A percentile compares a stretch with the other conserved stretches of the same genome.
Evolutionary conservation across 345 rosid species (phyloP).

Genomic region (Raphanus sativus): DNA sequence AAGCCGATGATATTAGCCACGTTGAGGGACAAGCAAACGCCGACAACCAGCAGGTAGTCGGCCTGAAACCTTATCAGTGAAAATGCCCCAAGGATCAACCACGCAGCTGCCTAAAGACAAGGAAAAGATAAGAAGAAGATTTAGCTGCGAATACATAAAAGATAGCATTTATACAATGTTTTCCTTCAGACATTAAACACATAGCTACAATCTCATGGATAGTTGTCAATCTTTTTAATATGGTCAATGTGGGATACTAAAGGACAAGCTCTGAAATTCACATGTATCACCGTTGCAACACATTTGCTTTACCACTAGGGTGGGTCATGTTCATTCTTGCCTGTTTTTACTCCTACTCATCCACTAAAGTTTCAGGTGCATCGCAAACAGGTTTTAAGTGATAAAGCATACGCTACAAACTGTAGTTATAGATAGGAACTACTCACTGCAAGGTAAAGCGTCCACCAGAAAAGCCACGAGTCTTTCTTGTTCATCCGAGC

Average conservation of each 20-base stretch:
- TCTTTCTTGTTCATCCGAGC: constrained; percentile 69
- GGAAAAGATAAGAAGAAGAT: not conserved
- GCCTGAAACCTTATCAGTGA: constrained; percentile 62
- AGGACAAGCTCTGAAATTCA: not conserved
- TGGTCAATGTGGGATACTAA: not conserved
- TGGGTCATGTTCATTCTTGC: constrained; percentile 13
- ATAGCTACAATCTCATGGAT: constrained; percentile 18
- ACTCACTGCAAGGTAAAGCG: constrained; percentile 62
- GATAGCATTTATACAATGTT: not conserved
- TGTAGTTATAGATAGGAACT: not conserved
- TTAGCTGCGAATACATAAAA: not conserved
- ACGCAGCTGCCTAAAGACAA: constrained; percentile 50
- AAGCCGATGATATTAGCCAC: constrained; percentile 70
- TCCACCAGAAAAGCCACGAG: constrained; percentile 80
- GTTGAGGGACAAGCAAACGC: constrained; percentile 63
- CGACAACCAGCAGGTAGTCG: constrained; percentile 66
- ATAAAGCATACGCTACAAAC: not conserved
- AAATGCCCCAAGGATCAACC: constrained; percentile 60
- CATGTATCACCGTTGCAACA: not conserved
- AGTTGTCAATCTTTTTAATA: not conserved
- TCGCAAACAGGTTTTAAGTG: not conserved
- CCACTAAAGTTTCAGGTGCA: constrained; percentile 9
- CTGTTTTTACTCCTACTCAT: constrained; percentile 3
- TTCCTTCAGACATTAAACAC: not conserved
- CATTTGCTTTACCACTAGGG: not conserved